Percentiles rank a stretch among this genome's conserved stretches.
phyloP scores from a whole-genome alignment of 2,329 filamentous ascomycete genomes.

The Berkeleyomyces rouxiae region DNA sequence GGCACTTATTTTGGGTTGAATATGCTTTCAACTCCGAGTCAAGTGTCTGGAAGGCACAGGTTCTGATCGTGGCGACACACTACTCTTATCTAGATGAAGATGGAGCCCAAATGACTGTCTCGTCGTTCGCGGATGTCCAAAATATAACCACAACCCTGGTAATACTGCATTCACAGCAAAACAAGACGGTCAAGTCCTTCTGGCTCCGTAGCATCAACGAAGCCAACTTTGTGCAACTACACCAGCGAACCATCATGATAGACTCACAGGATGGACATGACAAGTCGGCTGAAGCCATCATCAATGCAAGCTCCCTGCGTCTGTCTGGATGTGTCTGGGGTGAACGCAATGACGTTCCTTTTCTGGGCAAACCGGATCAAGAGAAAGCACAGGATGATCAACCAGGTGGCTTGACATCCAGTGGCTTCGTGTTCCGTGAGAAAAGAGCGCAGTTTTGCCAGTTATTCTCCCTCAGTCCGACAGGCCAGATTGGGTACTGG shows the following conservation, averaged over 20 bases:
- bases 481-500: constrained; percentile 29
- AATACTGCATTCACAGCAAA: neutral
- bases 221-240: neutral
- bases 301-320: neutral
- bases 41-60: neutral
- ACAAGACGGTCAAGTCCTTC: constrained; percentile 1
- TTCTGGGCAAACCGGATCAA: neutral
- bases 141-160: neutral
- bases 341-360: constrained; percentile 4
- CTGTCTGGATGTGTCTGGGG: constrained; percentile 6
- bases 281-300: neutral
- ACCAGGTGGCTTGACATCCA: neutral
- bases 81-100: constrained; percentile 1
- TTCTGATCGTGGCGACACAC: neutral
- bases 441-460: constrained; percentile 30
- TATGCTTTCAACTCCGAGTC: neutral
- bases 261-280: neutral
- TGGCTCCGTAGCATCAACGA: constrained; percentile 4
- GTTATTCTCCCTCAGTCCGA: constrained; percentile 25
- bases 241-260: neutral
- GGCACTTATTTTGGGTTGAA: constrained; percentile 10
- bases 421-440: constrained; percentile 20
- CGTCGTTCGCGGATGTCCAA: neutral
- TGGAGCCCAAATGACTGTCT: constrained; percentile 2
- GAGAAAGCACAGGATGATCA: neutral